These are phyloP conservation scores for Piromyces finnis DNA, from an alignment of 192 early-diverging fungal genomes.

Conservation along the genomic window DNA sequence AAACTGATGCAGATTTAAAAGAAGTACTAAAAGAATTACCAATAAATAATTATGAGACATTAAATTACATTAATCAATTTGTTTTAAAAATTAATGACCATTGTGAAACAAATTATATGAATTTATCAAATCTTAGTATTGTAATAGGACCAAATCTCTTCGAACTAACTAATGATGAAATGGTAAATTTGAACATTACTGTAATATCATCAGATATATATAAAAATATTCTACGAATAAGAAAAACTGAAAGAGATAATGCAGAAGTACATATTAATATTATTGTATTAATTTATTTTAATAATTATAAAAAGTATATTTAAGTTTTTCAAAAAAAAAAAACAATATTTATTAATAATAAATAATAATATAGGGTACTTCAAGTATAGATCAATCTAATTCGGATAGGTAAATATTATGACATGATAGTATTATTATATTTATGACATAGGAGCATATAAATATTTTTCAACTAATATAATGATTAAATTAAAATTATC, in stretches of 20 bases:
- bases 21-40: not conserved
- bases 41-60: not conserved
- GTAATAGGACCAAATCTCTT: not conserved
- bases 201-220: not conserved
- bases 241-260: not conserved
- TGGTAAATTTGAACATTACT: not conserved
- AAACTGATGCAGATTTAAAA: not conserved
- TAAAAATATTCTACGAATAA: not conserved
- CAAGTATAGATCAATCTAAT: too few relatives aligned
- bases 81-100: not conserved
- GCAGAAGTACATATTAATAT: too few relatives aligned
- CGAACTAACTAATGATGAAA: not conserved
- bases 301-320: too few relatives aligned
- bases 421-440: too few relatives aligned
- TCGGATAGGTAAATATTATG: too few relatives aligned
- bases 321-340: too few relatives aligned
- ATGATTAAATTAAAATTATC: too few relatives aligned
- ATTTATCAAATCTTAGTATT: not conserved
- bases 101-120: not conserved
- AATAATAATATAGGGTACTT: too few relatives aligned
- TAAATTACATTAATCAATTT: not conserved
- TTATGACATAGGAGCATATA: too few relatives aligned
- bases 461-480: too few relatives aligned
- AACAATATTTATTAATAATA: too few relatives aligned
- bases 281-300: too few relatives aligned